phyloP scores from a whole-genome alignment of 1,139 yeast species.

The Nakaseomyces nivariensis region DNA sequence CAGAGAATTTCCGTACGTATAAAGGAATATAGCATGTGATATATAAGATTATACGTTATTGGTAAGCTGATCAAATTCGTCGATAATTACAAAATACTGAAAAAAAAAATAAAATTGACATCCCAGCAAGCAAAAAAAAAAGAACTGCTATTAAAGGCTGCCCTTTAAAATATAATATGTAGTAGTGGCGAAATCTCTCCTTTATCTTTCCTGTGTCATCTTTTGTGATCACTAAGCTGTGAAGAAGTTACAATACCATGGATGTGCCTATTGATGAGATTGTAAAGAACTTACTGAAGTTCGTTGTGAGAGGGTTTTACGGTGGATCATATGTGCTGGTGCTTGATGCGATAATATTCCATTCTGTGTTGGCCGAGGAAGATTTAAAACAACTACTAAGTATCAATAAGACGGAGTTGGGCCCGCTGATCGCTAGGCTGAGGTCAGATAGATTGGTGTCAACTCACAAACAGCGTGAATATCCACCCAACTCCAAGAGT shows the following conservation, averaged over 20 bases:
- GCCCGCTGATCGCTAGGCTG: slow-evolving; percentile 70
- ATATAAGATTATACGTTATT: too few species aligned
- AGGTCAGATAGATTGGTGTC: slow-evolving; percentile 72
- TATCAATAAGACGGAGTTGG: slow-evolving; percentile 75
- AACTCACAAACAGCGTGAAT: slow-evolving; percentile 72
- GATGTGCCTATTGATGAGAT: slow-evolving; percentile 31
- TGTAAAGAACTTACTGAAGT: slow-evolving; percentile 32
- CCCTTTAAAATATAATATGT: too few species aligned
- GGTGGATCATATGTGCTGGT: slow-evolving; percentile 75
- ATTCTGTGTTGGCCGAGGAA: slow-evolving; percentile 89
- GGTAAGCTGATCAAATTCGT: too few species aligned
- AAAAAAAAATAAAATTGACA: too few species aligned
- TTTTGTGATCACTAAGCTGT: too few species aligned
- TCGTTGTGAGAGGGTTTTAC: slow-evolving; percentile 82
- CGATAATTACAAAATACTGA: too few species aligned
- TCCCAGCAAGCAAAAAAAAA: too few species aligned
- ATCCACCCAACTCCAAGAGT: slow-evolving; percentile 60
- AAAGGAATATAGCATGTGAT: too few species aligned
- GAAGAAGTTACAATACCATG: slow-evolving; percentile 10
- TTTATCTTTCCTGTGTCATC: too few species aligned
- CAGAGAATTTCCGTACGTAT: too few species aligned
- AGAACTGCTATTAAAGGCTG: too few species aligned
- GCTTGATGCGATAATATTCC: slow-evolving; percentile 81
- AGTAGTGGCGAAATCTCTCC: too few species aligned
- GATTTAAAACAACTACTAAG: slow-evolving; percentile 75